Conservation (phyloP, 2,329 filamentous ascomycete species). For the Myriosclerotinia duriaeana region DNA sequence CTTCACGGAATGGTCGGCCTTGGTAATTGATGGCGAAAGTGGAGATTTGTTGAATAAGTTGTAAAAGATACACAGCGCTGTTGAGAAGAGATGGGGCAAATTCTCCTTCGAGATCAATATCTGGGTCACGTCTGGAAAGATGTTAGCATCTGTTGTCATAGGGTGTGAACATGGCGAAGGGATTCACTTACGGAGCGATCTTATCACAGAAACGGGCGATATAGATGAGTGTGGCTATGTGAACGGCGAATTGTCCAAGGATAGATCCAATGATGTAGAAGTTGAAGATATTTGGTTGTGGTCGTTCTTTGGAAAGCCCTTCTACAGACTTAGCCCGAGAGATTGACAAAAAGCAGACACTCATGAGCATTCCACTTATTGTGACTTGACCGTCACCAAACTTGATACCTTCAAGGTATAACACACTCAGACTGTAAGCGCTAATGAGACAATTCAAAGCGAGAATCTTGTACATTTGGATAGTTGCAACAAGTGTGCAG, state of each 20-base stretch:
- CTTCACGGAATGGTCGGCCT: slow-evolving; percentile 94
- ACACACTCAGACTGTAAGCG: slow-evolving; percentile 91
- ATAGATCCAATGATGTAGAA: slow-evolving; percentile 98
- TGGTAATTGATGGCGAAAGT: slow-evolving; percentile 99
- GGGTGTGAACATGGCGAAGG: not conserved
- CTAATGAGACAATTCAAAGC: slow-evolving; percentile 97
- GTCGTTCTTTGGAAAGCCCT: slow-evolving; percentile 90
- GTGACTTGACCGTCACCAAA: slow-evolving; percentile 98
- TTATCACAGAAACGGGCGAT: slow-evolving; percentile 84
- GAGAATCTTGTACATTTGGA: slow-evolving; percentile 99
- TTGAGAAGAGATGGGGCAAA: slow-evolving; percentile 93
- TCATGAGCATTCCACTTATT: slow-evolving; percentile 99
- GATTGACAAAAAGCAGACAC: slow-evolving; percentile 97
- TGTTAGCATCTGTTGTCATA: slow-evolving; percentile 32
- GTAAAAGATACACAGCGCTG: slow-evolving; percentile 92
- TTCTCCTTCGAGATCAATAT: slow-evolving; percentile 90
- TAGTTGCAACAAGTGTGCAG: slow-evolving; percentile 95
- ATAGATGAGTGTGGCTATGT: slow-evolving; percentile 92
- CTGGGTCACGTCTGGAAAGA: slow-evolving; percentile 49
- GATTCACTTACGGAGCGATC: slow-evolving; percentile 71
- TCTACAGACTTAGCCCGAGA: slow-evolving; percentile 97
- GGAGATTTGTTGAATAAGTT: slow-evolving; percentile 97
- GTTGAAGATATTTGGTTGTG: slow-evolving; percentile 99
- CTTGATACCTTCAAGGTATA: slow-evolving; percentile 98
- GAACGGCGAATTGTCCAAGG: slow-evolving; percentile 92